Percentiles rank a stretch among this genome's conserved stretches.
Conservation (phyloP, 2,329 filamentous ascomycete genomes). For the Epichloe gansuensis region DNA sequence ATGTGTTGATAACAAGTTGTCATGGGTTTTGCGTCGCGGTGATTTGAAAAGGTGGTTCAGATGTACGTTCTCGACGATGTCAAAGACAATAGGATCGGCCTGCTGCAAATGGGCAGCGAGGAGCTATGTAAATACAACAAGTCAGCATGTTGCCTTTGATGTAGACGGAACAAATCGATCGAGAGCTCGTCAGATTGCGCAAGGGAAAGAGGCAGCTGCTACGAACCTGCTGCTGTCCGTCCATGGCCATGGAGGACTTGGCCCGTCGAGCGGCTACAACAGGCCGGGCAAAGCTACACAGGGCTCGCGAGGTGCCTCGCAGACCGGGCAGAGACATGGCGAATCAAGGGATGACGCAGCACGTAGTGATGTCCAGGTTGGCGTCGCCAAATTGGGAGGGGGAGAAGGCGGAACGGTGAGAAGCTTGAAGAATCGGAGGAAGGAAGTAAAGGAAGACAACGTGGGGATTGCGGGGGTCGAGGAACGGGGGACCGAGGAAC, state of each 20-base stretch:
- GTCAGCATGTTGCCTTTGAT: constrained; percentile 6
- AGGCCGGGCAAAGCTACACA: constrained; percentile 28
- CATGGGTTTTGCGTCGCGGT: neutral
- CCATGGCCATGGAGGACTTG: constrained; percentile 35
- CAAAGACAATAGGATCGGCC: constrained; percentile 75
- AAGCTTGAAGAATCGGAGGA: neutral
- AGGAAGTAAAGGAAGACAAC: neutral
- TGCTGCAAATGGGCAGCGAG: constrained; percentile 68
- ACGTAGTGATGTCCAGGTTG: neutral
- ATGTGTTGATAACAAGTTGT: neutral
- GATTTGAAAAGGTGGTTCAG: no score
- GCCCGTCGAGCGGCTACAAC: constrained; percentile 20
- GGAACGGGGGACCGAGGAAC: neutral
- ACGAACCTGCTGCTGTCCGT: constrained; percentile 48
- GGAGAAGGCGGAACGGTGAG: neutral
- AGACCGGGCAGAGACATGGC: constrained; percentile 36
- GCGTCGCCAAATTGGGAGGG: neutral
- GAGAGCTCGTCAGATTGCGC: constrained; percentile 6
- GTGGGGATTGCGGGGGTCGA: neutral
- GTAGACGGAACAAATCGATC: neutral
- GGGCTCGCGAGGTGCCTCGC: constrained; percentile 34
- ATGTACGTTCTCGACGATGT: constrained; percentile 77
- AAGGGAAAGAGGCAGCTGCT: neutral
- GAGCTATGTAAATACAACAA: constrained; percentile 46
- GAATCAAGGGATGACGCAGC: neutral